These are phyloP conservation scores for Tothia fuscella DNA, from an alignment of 2,329 filamentous ascomycete genomes.

Conservation along the genomic window DNA sequence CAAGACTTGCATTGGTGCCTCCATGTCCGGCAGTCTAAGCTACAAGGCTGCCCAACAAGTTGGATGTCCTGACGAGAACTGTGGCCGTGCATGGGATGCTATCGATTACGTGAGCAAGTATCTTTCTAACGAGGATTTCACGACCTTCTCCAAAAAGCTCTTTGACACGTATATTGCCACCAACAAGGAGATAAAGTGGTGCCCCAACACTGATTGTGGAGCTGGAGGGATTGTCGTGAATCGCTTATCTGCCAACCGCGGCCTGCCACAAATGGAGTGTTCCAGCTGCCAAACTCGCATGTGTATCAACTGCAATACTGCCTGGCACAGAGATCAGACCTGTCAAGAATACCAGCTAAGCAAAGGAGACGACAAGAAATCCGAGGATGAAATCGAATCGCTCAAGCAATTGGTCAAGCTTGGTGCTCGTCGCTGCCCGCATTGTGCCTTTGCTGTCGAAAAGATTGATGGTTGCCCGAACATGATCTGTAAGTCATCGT, in stretches of 20 bases:
- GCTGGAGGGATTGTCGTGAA: background rate
- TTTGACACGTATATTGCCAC: background rate
- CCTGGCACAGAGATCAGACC: slow-evolving; percentile 7
- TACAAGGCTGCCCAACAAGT: background rate
- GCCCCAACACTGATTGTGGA: slow-evolving; percentile 4
- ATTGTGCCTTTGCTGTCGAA: slow-evolving; percentile 8
- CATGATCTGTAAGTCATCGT: slow-evolving; percentile 4
- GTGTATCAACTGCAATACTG: slow-evolving; percentile 5
- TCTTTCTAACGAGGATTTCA: slow-evolving; percentile 2
- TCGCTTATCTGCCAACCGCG: background rate
- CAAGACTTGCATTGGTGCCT: slow-evolving; percentile 7
- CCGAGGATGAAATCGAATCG: background rate
- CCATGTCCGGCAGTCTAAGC: background rate
- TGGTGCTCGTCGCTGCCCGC: slow-evolving; percentile 8
- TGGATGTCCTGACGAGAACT: slow-evolving; percentile 9
- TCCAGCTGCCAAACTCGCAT: slow-evolving; percentile 1
- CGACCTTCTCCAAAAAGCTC: slow-evolving; percentile 5
- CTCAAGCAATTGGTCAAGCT: slow-evolving; percentile 6
- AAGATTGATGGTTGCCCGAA: slow-evolving; percentile 10
- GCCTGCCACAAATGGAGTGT: slow-evolving; percentile 7
- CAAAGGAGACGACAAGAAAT: slow-evolving; percentile 1
- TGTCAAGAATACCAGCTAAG: slow-evolving; percentile 7
- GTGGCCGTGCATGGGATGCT: slow-evolving; percentile 2
- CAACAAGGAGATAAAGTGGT: slow-evolving; percentile 3
- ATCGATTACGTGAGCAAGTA: slow-evolving; percentile 1